phyloP scores from a whole-genome alignment of 2,329 filamentous ascomycete species.

The Ceratocystis smalleyi region DNA sequence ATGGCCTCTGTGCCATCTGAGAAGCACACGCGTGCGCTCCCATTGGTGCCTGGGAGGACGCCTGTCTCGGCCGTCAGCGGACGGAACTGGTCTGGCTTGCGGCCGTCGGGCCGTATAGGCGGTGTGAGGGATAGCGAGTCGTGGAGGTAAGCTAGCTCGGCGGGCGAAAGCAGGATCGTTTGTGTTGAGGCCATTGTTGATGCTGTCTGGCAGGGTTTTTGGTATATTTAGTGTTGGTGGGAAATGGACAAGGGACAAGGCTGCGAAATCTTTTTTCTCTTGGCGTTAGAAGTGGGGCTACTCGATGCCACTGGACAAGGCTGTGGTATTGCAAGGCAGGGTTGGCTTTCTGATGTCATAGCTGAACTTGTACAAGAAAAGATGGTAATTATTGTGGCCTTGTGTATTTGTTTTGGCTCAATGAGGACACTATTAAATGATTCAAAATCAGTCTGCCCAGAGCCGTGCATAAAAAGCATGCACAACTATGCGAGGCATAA shows the following conservation, averaged over 20 bases:
- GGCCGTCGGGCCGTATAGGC: conserved; percentile 79
- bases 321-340: background rate
- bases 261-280: conserved; percentile 13
- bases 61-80: conserved; percentile 80
- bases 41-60: conserved; percentile 77
- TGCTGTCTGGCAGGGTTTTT: background rate
- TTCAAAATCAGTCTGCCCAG: background rate
- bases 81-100: conserved; percentile 70
- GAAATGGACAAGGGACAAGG: conserved; percentile 2
- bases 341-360: conserved; percentile 1
- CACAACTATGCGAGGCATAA: background rate
- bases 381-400: background rate
- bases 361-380: background rate
- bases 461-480: background rate
- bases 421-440: background rate
- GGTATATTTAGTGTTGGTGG: background rate
- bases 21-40: conserved; percentile 84
- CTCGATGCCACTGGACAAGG: conserved; percentile 1
- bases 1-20: conserved; percentile 91
- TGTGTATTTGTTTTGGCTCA: background rate
- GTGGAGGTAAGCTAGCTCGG: conserved; percentile 92
- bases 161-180: conserved; percentile 70
- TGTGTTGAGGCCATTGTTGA: conserved; percentile 43
- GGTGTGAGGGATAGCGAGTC: conserved; percentile 65
- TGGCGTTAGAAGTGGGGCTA: conserved; percentile 10